Evolutionary conservation across 1,284 basidiomycete genomes (phyloP).

Genomic region (Vanrija pseudolonga): DNA sequence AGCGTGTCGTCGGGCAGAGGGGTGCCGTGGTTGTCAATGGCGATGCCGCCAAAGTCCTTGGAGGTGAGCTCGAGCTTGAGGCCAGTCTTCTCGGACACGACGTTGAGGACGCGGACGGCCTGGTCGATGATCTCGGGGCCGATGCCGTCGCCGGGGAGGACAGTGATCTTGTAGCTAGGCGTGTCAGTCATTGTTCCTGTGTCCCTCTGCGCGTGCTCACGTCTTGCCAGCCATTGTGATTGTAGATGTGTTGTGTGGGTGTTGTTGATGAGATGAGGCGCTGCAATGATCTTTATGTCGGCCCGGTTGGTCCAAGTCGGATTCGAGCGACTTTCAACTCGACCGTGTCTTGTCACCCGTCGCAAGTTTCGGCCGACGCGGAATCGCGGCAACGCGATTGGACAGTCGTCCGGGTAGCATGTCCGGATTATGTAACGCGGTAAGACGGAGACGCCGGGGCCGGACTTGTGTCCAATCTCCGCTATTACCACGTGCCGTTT

Average conservation of each 20-base stretch:
- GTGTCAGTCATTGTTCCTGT: background rate
- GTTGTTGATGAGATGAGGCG: background rate
- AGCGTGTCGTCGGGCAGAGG: conserved; percentile 83
- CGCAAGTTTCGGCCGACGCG: no score
- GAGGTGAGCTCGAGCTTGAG: conserved; percentile 65
- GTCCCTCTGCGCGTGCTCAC: conserved; percentile 3
- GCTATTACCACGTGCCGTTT: background rate
- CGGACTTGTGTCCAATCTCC: background rate
- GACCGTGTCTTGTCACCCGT: no score
- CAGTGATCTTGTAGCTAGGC: conserved; percentile 67
- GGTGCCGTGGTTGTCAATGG: conserved; percentile 81
- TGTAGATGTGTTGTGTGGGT: background rate
- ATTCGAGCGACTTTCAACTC: background rate
- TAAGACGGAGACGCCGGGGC: no score
- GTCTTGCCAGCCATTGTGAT: conserved; percentile 19
- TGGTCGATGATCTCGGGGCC: conserved; percentile 92
- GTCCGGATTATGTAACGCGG: no score
- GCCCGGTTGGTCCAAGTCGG: background rate
- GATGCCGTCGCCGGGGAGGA: conserved; percentile 95
- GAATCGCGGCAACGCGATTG: no score
- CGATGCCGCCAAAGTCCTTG: conserved; percentile 86
- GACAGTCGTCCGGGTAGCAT: no score
- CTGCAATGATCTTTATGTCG: background rate
- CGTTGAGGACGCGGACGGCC: conserved; percentile 78
- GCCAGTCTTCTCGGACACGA: conserved; percentile 65